A percentile compares a stretch with the other conserved stretches of the same genome.
Conservation (phyloP, 352 stramenopile species). For the Blastocystis sp. region DNA sequence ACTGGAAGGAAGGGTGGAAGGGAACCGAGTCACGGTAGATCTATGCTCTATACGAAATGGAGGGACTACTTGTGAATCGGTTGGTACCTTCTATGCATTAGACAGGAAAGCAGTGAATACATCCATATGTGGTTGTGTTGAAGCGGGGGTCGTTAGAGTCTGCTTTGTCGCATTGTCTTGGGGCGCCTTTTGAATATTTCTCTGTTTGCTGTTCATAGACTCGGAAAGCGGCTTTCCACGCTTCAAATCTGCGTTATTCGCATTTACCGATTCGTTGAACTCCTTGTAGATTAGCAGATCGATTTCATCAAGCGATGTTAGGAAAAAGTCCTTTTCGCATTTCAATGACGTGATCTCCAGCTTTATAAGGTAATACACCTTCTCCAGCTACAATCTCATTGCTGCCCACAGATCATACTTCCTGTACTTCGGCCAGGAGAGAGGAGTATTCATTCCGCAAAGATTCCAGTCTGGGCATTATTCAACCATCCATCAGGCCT, state of each 20-base stretch:
- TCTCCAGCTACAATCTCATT: slow-evolving; percentile 16
- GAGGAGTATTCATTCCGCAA: slow-evolving; percentile 39
- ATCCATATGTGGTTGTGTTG: neutral
- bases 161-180: neutral
- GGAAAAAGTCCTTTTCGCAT: slow-evolving; percentile 60
- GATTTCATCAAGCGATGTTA: slow-evolving; percentile 42
- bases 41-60: neutral
- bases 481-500: neutral
- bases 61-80: neutral
- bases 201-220: too few relatives aligned
- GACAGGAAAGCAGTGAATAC: neutral
- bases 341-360: slow-evolving; percentile 46
- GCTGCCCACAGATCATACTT: neutral
- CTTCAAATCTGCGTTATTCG: too few relatives aligned
- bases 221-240: too few relatives aligned
- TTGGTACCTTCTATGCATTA: neutral
- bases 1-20: neutral
- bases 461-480: slow-evolving; percentile 27
- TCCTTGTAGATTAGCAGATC: slow-evolving; percentile 46
- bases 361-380: slow-evolving; percentile 28
- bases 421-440: slow-evolving; percentile 37
- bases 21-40: neutral
- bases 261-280: neutral
- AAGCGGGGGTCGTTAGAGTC: neutral
- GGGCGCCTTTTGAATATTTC: too few relatives aligned